Evolutionary conservation across 2,329 filamentous ascomycete species (phyloP).

Genomic region (Bipolaris oryzae): DNA sequence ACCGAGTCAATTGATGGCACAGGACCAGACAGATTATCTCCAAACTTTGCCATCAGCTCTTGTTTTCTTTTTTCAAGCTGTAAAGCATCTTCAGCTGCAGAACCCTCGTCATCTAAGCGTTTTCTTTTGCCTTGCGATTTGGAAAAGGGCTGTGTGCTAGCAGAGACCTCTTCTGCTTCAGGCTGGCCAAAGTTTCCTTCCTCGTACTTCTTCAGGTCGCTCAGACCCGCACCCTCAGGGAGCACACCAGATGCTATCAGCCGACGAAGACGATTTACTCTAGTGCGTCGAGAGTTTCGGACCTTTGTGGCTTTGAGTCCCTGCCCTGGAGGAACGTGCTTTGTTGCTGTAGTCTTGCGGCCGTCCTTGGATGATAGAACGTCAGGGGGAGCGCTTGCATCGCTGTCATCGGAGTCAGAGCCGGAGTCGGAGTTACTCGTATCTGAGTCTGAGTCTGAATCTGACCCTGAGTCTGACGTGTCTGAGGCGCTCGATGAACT

Average conservation of each 20-base stretch:
- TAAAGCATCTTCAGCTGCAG: slow-evolving; percentile 12
- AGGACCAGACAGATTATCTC: slow-evolving; percentile 2
- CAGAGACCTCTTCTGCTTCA: background rate
- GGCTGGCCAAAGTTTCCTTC: slow-evolving; percentile 26
- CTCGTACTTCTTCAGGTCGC: slow-evolving; percentile 58
- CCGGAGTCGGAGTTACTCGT: slow-evolving; percentile 49
- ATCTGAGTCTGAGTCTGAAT: slow-evolving; percentile 23
- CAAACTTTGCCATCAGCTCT: slow-evolving; percentile 32
- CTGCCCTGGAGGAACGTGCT: slow-evolving; percentile 52
- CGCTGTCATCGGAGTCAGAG: slow-evolving; percentile 45
- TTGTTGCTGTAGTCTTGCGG: slow-evolving; percentile 3
- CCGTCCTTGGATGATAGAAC: slow-evolving; percentile 29
- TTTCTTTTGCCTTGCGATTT: slow-evolving; percentile 30
- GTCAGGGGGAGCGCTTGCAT: slow-evolving; percentile 41
- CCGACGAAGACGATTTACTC: slow-evolving; percentile 56
- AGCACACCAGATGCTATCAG: slow-evolving; percentile 62
- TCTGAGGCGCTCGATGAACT: slow-evolving; percentile 30
- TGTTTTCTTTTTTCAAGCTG: slow-evolving; percentile 32
- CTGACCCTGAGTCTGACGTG: slow-evolving; percentile 21
- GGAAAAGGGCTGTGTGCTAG: slow-evolving; percentile 11
- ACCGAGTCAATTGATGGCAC: slow-evolving; percentile 3
- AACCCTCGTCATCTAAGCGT: slow-evolving; percentile 31
- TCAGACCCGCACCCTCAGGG: slow-evolving; percentile 57
- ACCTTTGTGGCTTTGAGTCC: slow-evolving; percentile 59
- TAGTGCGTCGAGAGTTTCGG: slow-evolving; percentile 62